Evolutionary conservation across 768 basidiomycete genomes (phyloP), one percentile per base, ranked within the genome.

Genomic region (Fomitopsis serialis): DNA sequence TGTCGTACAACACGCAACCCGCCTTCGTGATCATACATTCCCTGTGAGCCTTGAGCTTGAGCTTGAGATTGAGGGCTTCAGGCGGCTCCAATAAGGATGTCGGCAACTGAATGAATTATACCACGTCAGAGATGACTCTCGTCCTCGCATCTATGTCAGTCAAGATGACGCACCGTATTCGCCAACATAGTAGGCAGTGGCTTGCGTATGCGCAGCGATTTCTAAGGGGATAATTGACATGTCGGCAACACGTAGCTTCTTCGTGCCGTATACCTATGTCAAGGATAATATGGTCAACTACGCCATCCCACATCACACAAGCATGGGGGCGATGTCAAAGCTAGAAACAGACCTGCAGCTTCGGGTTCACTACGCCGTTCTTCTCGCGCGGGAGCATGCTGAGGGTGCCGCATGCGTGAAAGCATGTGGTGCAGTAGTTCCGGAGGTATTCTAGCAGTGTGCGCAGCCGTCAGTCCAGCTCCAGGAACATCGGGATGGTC

Each of bases 341-440:
- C n/a, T n/a, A n/a, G n/a, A 19, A 36, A 32, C 11, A 49, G 49
- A 74, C 73, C 53, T 63, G 62, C 12, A 74, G 61, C 23, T 62
- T 45, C n/a, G 59, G 48, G 47, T 73, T 69, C 8, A 77, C 74
- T 21, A 75, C 74, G 3, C 74, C 74, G 22, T 59, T 61, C 24
- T 70, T 58, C 17, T 69, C 66, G 32, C 54, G 57, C 15, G 74
- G 76, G 32, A 77, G 63, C 65, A 78, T 71, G 12, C 71, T 70
- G 50, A 68, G 68, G 0, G 70, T 68, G 15, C 73, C 75, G 29
- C 68, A 61, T 15, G 74, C 58, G 48, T 71, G 49, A 23, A 22
- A 50, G 35, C 49, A 42, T 19, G 49, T 42, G 19, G 9, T 19
- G 15, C 12, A 19, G 40, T 17, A 9, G 22, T 40, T 50, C 40